Base-by-base conservation (phyloP, 2,329 filamentous ascomycete genomes). In the Ceratocystis diversiconidia region DNA sequence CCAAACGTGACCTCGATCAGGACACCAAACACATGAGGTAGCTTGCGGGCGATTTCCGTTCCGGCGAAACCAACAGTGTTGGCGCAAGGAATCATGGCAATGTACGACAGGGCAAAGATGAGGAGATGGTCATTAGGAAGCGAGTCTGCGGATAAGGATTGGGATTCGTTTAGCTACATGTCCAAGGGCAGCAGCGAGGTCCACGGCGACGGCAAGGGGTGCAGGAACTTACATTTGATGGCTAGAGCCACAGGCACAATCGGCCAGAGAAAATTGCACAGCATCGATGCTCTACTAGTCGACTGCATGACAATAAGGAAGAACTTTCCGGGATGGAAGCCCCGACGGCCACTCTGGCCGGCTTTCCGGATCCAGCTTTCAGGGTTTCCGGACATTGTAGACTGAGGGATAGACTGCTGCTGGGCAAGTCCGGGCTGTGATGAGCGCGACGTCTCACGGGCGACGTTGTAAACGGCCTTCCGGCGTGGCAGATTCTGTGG, bases 11-110 rank as follows among this genome's bases (percentile, higher is more conserved):
- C 84, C 71, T 86, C 83, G 17, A 79, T 73, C 68, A 89, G 73
- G 10, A 88, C 80, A 30, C 85, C 86, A 61, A 85, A 74, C 7
- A 90, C 87, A 71, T 89, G 89, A 41, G 87, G 88, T 66, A 92
- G 75, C 75, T 92, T 92, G 68, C 85, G 81, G 0, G 87, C 83
- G 83, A 92, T 75, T 88, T 92, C 73, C 85, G 92, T 75, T 1
- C 73, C 80, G 1, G 75, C 68, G 6, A 76, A 81, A 2, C 79
- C 79, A 3, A 81, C 71, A 5, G 80, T 71, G 65, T 80, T 81
- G 50, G 79, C 79, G 7, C 77, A 73, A 0, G 79, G 79, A 1
- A 81, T 73, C 70, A 81, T 79, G 68, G 78, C 78, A 63, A 82
- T 75, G 68, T 80, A 81, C 5, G 76, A 74, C 0, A 75, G 74